Conservation (phyloP, 2,329 filamentous ascomycete species). For the Rachicladosporium sp. region DNA sequence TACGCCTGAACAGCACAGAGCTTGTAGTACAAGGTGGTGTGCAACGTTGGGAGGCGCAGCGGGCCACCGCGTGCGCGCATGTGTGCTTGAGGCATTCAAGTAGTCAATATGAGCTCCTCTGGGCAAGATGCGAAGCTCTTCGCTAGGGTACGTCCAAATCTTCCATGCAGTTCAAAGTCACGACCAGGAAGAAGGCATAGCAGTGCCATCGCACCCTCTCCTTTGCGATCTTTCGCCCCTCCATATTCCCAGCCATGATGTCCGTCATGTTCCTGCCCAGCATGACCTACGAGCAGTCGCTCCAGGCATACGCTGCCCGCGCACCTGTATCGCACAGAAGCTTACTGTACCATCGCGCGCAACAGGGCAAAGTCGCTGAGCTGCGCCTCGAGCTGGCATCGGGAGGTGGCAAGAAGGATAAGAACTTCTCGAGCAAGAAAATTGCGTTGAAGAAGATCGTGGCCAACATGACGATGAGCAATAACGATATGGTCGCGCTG, state of each 20-base stretch:
- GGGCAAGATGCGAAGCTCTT: slow-evolving; percentile 99
- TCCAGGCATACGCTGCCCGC: slow-evolving; percentile 21
- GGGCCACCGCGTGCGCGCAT: no score
- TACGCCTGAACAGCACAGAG: no score
- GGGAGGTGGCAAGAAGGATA: slow-evolving; percentile 84
- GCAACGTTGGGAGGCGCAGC: no score
- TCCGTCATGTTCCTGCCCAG: slow-evolving; percentile 26
- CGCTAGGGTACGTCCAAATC: slow-evolving; percentile 62
- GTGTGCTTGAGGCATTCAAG: slow-evolving; percentile 1
- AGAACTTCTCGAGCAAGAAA: slow-evolving; percentile 90
- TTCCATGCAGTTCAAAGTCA: no score
- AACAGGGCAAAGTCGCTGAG: slow-evolving; percentile 97
- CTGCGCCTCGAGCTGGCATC: slow-evolving; percentile 68
- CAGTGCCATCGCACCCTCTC: no score
- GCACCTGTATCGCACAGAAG: slow-evolving; percentile 12
- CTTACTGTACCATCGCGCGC: slow-evolving; percentile 34
- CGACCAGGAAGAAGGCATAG: no score
- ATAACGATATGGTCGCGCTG: slow-evolving; percentile 97
- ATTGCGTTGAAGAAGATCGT: slow-evolving; percentile 99
- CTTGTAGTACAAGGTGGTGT: no score
- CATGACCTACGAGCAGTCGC: slow-evolving; percentile 17
- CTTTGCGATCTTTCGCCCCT: neutral
- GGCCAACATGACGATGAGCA: slow-evolving; percentile 99
- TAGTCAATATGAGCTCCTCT: slow-evolving; percentile 45
- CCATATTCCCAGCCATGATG: no score